phyloP scores from a whole-genome alignment of 495 filamentous ascomycete species.

The Xylaria telfairii region DNA sequence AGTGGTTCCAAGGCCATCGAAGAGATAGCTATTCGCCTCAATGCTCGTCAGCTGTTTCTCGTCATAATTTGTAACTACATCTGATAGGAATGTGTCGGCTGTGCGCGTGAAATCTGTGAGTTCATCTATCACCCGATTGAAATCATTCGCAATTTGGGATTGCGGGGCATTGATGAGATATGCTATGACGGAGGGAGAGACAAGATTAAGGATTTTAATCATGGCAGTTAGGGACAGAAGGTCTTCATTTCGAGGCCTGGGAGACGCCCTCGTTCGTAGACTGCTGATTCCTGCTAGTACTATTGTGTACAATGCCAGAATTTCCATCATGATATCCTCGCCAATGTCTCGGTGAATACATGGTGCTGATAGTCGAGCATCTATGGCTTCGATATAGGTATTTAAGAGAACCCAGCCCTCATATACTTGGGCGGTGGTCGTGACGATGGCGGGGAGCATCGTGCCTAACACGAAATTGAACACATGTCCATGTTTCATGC shows the following conservation, averaged over 20 bases:
- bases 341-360: conserved; percentile 39
- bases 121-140: conserved; percentile 19
- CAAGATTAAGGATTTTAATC: conserved; percentile 32
- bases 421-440: conserved; percentile 27
- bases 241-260: conserved; percentile 25
- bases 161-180: conserved; percentile 35
- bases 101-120: conserved; percentile 33
- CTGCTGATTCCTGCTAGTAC: conserved; percentile 25
- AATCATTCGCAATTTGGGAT: conserved; percentile 23
- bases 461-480: conserved; percentile 48
- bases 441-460: conserved; percentile 53
- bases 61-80: conserved; percentile 11
- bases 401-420: conserved; percentile 47
- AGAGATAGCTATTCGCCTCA: conserved; percentile 26
- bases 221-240: conserved; percentile 27
- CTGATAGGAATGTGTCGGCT: conserved; percentile 28
- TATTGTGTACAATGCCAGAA: conserved; percentile 28
- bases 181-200: conserved; percentile 35
- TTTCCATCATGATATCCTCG: conserved; percentile 33
- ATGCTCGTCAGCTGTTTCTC: conserved; percentile 6
- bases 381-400: conserved; percentile 45
- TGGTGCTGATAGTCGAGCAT: conserved; percentile 27
- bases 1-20: conserved; percentile 21
- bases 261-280: conserved; percentile 19
- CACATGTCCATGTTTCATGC: conserved; percentile 48